Conservation (phyloP, 2,329 filamentous ascomycete species). For the Didymella pomorum region DNA sequence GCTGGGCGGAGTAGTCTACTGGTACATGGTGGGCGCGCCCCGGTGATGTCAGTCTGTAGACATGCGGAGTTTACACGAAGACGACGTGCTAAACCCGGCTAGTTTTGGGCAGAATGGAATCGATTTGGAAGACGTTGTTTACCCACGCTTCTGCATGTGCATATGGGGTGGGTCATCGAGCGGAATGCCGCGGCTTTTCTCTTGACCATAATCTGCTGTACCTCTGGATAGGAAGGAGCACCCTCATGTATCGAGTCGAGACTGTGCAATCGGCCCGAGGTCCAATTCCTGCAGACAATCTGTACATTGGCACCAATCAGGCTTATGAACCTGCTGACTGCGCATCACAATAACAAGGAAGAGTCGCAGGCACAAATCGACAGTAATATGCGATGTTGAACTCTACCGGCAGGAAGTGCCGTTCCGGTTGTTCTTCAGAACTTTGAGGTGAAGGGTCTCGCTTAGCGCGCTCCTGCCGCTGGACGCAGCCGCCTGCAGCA, state of each 20-base stretch:
- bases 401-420: not conserved
- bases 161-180: not conserved
- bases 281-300: not conserved
- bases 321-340: not conserved
- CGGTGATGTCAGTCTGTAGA: conserved; percentile 12
- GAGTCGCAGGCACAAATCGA: not conserved
- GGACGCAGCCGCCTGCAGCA: not conserved
- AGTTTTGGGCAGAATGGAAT: not conserved
- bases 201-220: not conserved
- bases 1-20: not conserved
- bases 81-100: conserved; percentile 1
- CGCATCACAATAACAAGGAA: not conserved
- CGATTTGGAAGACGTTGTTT: not conserved
- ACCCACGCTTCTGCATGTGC: not conserved
- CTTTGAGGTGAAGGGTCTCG: not conserved
- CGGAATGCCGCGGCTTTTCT: not conserved
- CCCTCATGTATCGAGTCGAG: not conserved
- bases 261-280: not conserved
- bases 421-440: not conserved
- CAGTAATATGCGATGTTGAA: not conserved
- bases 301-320: not conserved
- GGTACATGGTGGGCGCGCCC: not conserved
- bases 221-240: not conserved
- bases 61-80: not conserved
- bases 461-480: not conserved